These are phyloP conservation scores for Alnus glutinosa DNA, from an alignment of 306 rosid species.

Conservation along the genomic window DNA sequence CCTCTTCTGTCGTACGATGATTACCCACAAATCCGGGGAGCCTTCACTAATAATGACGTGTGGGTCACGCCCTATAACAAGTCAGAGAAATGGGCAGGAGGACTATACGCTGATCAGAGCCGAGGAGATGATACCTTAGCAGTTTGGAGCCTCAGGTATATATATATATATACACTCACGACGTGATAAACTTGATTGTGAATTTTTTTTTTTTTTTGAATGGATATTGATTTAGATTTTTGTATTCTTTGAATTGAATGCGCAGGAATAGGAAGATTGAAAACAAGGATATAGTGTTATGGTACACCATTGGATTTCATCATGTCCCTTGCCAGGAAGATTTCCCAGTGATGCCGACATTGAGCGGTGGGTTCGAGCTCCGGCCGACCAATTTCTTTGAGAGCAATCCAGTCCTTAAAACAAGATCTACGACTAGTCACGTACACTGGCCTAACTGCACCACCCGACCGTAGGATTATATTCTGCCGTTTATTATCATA, in stretches of 20 bases:
- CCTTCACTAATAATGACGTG: conserved; percentile 48
- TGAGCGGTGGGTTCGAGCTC: conserved; percentile 58
- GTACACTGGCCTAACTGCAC: conserved; percentile 26
- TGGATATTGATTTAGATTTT: not conserved
- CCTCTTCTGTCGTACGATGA: conserved; percentile 49
- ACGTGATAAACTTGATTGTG: too few species aligned
- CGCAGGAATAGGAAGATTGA: conserved; percentile 46
- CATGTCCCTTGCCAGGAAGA: conserved; percentile 72
- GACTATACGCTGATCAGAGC: conserved; percentile 39
- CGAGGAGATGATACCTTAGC: conserved; percentile 56
- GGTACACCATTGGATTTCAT: conserved; percentile 66
- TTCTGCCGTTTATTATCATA: too few species aligned
- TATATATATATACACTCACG: too few species aligned
- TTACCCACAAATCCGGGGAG: conserved; percentile 59
- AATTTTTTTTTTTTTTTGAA: not conserved
- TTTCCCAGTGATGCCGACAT: conserved; percentile 61
- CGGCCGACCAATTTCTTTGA: conserved; percentile 76
- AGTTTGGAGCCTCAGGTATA: conserved; percentile 40
- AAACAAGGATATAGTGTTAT: conserved; percentile 53
- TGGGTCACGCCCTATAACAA: conserved; percentile 59
- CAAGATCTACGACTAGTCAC: conserved; percentile 20
- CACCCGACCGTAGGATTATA: not conserved
- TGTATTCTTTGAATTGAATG: not conserved
- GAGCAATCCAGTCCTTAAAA: conserved; percentile 62
- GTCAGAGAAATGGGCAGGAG: conserved; percentile 59